Evolutionary conservation across 192 early-diverging fungal species (phyloP).

Genomic region (Podila epigama): DNA sequence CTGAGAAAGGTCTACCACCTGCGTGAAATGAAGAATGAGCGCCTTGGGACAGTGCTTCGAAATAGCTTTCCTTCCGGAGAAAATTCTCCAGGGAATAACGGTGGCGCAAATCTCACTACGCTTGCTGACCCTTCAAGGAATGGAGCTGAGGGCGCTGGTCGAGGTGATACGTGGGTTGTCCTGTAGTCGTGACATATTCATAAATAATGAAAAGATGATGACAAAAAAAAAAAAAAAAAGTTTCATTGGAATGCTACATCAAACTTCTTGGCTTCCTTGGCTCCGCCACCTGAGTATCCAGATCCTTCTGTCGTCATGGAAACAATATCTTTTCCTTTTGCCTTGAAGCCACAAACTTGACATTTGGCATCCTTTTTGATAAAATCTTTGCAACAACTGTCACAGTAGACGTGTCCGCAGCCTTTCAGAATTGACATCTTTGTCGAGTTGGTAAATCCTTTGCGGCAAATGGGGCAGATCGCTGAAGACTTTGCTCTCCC

Average conservation of each 20-base stretch:
- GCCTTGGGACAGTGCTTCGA: conserved; percentile 39
- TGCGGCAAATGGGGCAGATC: conserved; percentile 77
- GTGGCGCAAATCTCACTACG: not conserved
- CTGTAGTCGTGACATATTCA: too few relatives aligned
- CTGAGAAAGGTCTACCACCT: conserved; percentile 64
- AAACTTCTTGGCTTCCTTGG: conserved; percentile 67
- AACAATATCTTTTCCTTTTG: conserved; percentile 73
- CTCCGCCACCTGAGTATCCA: conserved; percentile 59
- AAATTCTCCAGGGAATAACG: not conserved
- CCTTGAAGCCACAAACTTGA: conserved; percentile 70
- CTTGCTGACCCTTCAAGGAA: not conserved
- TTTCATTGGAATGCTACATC: conserved; percentile 75
- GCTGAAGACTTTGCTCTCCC: conserved; percentile 34
- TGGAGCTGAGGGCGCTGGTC: not conserved
- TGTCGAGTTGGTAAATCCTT: conserved; percentile 72
- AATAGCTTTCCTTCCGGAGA: not conserved
- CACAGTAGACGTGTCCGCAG: conserved; percentile 81
- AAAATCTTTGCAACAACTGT: conserved; percentile 70
- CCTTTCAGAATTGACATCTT: conserved; percentile 65
- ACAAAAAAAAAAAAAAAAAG: conserved; percentile 15
- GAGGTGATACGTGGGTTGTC: not conserved
- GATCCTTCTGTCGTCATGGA: conserved; percentile 72
- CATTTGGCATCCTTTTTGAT: conserved; percentile 73
- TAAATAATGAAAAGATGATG: not conserved
- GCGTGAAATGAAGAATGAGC: conserved; percentile 55